Conservation (phyloP, 2,329 filamentous ascomycete genomes). For the Trichoderma sp. region DNA sequence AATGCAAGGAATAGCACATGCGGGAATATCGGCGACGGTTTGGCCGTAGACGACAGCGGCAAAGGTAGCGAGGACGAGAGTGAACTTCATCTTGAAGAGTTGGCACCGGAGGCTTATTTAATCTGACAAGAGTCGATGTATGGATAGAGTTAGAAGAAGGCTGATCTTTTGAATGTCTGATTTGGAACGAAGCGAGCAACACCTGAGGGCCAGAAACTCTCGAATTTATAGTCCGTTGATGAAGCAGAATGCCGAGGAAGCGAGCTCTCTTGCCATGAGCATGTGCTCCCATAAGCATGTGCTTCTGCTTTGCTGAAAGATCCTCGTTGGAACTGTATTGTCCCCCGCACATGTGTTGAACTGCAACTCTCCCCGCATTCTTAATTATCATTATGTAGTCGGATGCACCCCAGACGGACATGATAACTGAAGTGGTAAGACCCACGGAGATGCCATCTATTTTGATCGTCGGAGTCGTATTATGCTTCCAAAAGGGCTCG, state of each 20-base stretch:
- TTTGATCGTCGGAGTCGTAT: neutral
- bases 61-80: conserved; percentile 34
- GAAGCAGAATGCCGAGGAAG: neutral
- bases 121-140: neutral
- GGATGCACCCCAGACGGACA: conserved; percentile 11
- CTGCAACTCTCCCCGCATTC: conserved; percentile 1
- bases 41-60: conserved; percentile 35
- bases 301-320: neutral
- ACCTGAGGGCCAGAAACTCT: neutral
- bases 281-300: conserved; percentile 8
- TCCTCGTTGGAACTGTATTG: neutral
- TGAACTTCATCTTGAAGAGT: conserved; percentile 38
- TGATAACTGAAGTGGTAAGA: conserved; percentile 3
- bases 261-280: neutral
- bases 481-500: neutral
- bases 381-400: neutral
- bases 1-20: conserved; percentile 38
- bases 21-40: conserved; percentile 33
- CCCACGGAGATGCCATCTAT: neutral
- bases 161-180: neutral
- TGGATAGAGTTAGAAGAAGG: too few species aligned
- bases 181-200: neutral
- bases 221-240: neutral
- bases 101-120: neutral
- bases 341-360: neutral